phyloP scores from a whole-genome alignment of 257 asterid genomes.

The Cinchona pubescens region DNA sequence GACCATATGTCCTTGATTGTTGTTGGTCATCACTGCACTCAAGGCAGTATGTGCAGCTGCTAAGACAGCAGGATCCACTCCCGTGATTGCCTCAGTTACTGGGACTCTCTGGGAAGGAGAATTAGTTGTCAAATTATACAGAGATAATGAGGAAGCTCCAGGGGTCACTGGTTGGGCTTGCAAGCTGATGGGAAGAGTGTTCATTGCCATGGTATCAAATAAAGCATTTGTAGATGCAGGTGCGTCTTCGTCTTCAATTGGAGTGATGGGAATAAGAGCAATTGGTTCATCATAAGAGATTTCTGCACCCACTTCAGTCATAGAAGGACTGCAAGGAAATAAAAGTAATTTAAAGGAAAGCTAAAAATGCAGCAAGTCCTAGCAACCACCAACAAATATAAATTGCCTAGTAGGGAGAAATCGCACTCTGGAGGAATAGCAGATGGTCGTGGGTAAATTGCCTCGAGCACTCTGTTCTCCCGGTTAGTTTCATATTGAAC shows the following conservation, averaged over 20 bases:
- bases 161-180: constrained; percentile 31
- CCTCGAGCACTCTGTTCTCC: constrained; percentile 80
- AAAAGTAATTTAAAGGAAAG: not conserved
- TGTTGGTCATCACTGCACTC: constrained; percentile 36
- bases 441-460: constrained; percentile 88
- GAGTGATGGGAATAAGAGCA: constrained; percentile 66
- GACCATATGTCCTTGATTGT: constrained; percentile 48
- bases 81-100: constrained; percentile 20
- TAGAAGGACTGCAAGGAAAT: constrained; percentile 55
- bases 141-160: constrained; percentile 33
- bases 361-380: not conserved
- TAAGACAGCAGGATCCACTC: constrained; percentile 43
- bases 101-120: constrained; percentile 19
- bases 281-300: constrained; percentile 31
- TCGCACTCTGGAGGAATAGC: constrained; percentile 82
- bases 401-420: constrained; percentile 9
- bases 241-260: constrained; percentile 90
- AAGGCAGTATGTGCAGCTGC: constrained; percentile 65
- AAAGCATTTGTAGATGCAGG: constrained; percentile 32
- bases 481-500: constrained; percentile 57
- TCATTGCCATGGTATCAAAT: constrained; percentile 21
- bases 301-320: constrained; percentile 29
- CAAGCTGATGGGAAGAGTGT: constrained; percentile 21
- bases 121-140: constrained; percentile 14
- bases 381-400: constrained; percentile 10